A percentile compares a stretch with the other conserved stretches of the same genome.
Evolutionary conservation across 257 asterid species (phyloP).

Genomic region (Solanum chiquidenum): DNA sequence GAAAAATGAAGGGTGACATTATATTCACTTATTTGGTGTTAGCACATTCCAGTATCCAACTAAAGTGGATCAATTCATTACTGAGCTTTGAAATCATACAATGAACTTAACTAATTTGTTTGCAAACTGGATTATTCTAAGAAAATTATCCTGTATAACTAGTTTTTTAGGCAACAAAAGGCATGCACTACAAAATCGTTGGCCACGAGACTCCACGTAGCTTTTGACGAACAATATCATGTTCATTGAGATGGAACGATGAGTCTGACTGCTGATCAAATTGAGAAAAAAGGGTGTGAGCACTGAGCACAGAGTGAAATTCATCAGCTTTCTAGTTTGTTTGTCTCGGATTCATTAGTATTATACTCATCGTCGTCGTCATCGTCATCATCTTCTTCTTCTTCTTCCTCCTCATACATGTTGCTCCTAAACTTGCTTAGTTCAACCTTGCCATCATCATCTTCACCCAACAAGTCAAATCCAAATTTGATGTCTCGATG

Average conservation of each 20-base stretch:
- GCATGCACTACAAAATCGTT: background rate
- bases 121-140: background rate
- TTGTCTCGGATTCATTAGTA: background rate
- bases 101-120: background rate
- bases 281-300: background rate
- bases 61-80: background rate
- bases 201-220: background rate
- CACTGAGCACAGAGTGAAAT: background rate
- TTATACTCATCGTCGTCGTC: constrained; percentile 13
- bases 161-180: background rate
- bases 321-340: background rate
- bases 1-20: background rate
- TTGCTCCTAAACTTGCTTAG: constrained; percentile 9
- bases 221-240: background rate
- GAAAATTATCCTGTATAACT: background rate
- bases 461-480: constrained; percentile 6
- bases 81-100: background rate
- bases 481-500: constrained; percentile 47
- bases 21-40: background rate
- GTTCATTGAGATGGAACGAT: background rate
- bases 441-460: constrained; percentile 15
- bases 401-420: constrained; percentile 6
- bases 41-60: background rate
- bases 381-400: constrained; percentile 12
- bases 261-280: background rate